Evolutionary conservation across 345 rosid species (phyloP).

Genomic region (Eucalyptus guilfoylei): DNA sequence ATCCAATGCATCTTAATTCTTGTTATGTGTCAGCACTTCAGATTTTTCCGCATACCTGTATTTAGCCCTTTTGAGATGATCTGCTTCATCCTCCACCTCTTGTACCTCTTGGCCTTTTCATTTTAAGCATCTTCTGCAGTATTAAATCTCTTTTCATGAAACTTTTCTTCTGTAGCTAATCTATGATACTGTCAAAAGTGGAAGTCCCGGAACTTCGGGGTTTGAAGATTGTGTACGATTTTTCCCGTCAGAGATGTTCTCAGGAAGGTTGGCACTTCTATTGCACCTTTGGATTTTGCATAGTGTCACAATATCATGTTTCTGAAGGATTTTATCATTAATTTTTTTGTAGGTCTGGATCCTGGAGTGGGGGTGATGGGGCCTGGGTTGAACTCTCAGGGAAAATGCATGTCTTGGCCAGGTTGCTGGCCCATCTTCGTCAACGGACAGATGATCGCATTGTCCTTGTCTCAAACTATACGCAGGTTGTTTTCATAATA

Average conservation of each 20-base stretch:
- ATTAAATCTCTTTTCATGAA: background rate
- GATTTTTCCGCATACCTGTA: background rate
- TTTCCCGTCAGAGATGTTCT: constrained; percentile 92
- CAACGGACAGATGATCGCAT: constrained; percentile 83
- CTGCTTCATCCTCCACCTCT: background rate
- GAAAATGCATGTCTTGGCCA: constrained; percentile 95
- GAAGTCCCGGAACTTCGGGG: constrained; percentile 72
- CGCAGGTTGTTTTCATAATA: constrained; percentile 41
- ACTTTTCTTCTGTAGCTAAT: constrained; percentile 57
- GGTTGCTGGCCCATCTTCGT: constrained; percentile 76
- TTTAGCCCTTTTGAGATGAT: background rate
- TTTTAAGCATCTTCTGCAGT: background rate
- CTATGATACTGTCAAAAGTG: constrained; percentile 73
- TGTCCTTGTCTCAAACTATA: constrained; percentile 95
- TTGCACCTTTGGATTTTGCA: background rate
- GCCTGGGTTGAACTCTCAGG: constrained; percentile 98
- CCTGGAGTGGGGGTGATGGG: constrained; percentile 94
- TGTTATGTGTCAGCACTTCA: background rate
- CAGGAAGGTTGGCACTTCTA: constrained; percentile 56
- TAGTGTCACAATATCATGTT: background rate
- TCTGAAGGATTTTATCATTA: background rate
- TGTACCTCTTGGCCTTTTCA: background rate
- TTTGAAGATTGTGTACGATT: constrained; percentile 79
- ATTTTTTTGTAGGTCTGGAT: constrained; percentile 57
- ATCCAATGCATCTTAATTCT: background rate